These are phyloP conservation scores for Neoascochyta sp. DNA, from an alignment of 2,329 filamentous ascomycete genomes.

Conservation along the genomic window DNA sequence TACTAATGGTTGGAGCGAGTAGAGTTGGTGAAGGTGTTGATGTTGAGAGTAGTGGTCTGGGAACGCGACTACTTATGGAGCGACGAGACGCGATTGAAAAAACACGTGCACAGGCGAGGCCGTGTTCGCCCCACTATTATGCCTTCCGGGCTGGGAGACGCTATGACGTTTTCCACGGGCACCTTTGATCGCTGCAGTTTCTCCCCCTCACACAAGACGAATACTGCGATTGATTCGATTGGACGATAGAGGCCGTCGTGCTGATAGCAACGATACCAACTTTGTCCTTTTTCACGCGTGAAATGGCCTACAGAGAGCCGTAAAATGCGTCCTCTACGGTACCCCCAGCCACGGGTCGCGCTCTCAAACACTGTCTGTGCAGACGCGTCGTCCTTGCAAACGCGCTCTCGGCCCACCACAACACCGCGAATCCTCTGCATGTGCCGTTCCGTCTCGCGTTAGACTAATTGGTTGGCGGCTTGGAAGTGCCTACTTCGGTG, in stretches of 20 bases:
- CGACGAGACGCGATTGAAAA: conserved; percentile 14
- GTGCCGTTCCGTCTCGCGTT: conserved; percentile 20
- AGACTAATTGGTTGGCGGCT: conserved; percentile 26
- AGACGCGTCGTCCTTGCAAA: conserved; percentile 25
- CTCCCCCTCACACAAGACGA: not conserved
- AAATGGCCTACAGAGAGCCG: no score
- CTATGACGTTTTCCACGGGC: conserved; percentile 28
- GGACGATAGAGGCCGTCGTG: not conserved
- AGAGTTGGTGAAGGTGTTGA: conserved; percentile 24
- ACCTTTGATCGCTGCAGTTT: conserved; percentile 8
- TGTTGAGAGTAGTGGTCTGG: conserved; percentile 13
- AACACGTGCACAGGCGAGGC: conserved; percentile 24
- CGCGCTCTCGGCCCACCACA: conserved; percentile 32
- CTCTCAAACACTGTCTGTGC: conserved; percentile 23
- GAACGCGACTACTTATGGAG: conserved; percentile 23
- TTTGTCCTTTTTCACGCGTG: no score
- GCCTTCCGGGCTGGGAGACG: conserved; percentile 12
- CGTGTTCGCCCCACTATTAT: conserved; percentile 10
- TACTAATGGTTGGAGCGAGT: conserved; percentile 14
- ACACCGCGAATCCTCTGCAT: conserved; percentile 17
- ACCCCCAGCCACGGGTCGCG: conserved; percentile 27
- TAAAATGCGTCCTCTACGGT: no score
- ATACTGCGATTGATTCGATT: not conserved
- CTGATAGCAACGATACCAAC: no score
- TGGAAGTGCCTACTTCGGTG: conserved; percentile 23